phyloP scores from a whole-genome alignment of 2,329 filamentous ascomycete genomes.

The Calonectria naviculata region DNA sequence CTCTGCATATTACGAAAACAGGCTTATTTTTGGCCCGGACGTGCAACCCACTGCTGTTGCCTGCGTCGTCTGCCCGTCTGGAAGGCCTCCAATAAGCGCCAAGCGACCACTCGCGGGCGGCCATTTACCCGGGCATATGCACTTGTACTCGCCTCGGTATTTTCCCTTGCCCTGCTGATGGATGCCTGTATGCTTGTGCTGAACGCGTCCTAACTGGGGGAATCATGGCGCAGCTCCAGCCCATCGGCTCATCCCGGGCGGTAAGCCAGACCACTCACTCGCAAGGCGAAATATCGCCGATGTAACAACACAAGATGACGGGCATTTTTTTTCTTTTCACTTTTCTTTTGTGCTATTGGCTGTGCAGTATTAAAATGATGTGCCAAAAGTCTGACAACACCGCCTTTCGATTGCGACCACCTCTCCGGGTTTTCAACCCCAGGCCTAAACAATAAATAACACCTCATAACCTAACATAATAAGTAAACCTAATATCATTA shows the following conservation, averaged over 20 bases:
- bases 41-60: background rate
- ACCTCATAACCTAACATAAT: too few species aligned
- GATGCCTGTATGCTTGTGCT: background rate
- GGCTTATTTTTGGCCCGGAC: background rate
- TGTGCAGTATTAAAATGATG: background rate
- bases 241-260: constrained; percentile 2
- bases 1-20: constrained; percentile 13
- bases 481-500: too few species aligned
- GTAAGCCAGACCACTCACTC: constrained; percentile 10
- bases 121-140: background rate
- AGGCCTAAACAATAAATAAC: too few species aligned
- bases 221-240: constrained; percentile 12
- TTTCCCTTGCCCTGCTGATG: background rate
- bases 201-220: background rate
- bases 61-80: background rate
- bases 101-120: background rate
- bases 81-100: background rate
- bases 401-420: too few species aligned
- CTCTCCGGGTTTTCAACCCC: too few species aligned
- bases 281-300: constrained; percentile 4
- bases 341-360: background rate
- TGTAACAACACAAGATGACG: background rate
- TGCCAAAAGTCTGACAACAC: too few species aligned
- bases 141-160: background rate
- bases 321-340: background rate